Conservation (phyloP, 176 grass and related monocot genomes). For the Oryza coarctata region DNA sequence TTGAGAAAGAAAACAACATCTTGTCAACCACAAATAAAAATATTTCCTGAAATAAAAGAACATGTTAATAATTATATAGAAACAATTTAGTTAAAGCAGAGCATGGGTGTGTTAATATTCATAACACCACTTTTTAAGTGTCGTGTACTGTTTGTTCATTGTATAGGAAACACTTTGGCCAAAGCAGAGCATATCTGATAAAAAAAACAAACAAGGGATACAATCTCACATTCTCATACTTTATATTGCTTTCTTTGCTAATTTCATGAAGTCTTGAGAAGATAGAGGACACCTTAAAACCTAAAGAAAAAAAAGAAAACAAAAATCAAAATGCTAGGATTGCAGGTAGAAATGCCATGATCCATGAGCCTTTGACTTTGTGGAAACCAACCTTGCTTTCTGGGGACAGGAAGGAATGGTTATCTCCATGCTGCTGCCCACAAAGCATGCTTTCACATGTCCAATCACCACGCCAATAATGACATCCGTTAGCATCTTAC, state of each 20-base stretch:
- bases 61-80: neutral
- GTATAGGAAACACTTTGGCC: neutral
- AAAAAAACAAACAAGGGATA: neutral
- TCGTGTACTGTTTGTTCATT: neutral
- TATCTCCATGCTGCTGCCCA: constrained; percentile 29
- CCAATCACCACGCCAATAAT: constrained; percentile 28
- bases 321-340: neutral
- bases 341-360: neutral
- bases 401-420: constrained; percentile 38
- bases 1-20: neutral
- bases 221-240: neutral
- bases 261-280: neutral
- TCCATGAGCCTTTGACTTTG: constrained; percentile 18
- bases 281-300: neutral
- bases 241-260: neutral
- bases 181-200: neutral
- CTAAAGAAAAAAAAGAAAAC: neutral
- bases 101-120: neutral
- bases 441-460: constrained; percentile 18
- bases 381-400: constrained; percentile 3
- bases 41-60: neutral
- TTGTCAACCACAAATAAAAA: neutral
- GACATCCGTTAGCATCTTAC: constrained; percentile 29
- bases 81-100: neutral
- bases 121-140: neutral